A percentile compares a stretch with the other conserved stretches of the same genome.
Evolutionary conservation across 2,329 filamentous ascomycete species (phyloP).

Genomic region (Fusarium torreyae): DNA sequence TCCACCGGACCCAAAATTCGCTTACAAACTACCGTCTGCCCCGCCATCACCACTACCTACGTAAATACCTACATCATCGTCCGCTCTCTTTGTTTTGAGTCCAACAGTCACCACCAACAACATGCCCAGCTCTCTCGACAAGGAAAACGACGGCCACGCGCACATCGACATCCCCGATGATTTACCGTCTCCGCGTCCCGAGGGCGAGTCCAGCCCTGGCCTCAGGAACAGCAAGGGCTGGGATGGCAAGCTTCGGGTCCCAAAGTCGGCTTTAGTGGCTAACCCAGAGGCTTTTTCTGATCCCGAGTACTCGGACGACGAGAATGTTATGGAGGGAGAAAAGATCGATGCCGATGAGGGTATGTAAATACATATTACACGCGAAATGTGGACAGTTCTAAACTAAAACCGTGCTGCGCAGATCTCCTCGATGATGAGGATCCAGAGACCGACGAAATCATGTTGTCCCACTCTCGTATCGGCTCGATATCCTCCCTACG

Average conservation of each 20-base stretch:
- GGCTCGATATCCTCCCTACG: conserved; percentile 81
- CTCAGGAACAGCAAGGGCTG: conserved; percentile 78
- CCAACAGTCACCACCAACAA: conserved; percentile 19
- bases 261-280: conserved; percentile 71
- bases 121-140: conserved; percentile 61
- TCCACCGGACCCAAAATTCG: conserved; percentile 15
- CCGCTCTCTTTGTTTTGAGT: conserved; percentile 11
- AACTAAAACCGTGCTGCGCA: conserved; percentile 51
- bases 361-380: conserved; percentile 52
- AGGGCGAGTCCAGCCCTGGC: conserved; percentile 63
- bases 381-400: conserved; percentile 10
- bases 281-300: conserved; percentile 90
- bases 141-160: conserved; percentile 55
- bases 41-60: conserved; percentile 28
- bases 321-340: conserved; percentile 78
- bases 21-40: conserved; percentile 34
- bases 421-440: conserved; percentile 75
- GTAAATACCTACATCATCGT: conserved; percentile 34
- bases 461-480: conserved; percentile 90
- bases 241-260: conserved; percentile 86
- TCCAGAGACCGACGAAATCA: conserved; percentile 80
- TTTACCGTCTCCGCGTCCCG: conserved; percentile 56
- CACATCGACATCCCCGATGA: conserved; percentile 68
- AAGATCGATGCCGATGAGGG: conserved; percentile 87
- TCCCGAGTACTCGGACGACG: conserved; percentile 84